A percentile compares a stretch with the other conserved stretches of the same genome.
phyloP scores from a whole-genome alignment of 2,329 filamentous ascomycete species.

The Verticillium nonalfalfae region DNA sequence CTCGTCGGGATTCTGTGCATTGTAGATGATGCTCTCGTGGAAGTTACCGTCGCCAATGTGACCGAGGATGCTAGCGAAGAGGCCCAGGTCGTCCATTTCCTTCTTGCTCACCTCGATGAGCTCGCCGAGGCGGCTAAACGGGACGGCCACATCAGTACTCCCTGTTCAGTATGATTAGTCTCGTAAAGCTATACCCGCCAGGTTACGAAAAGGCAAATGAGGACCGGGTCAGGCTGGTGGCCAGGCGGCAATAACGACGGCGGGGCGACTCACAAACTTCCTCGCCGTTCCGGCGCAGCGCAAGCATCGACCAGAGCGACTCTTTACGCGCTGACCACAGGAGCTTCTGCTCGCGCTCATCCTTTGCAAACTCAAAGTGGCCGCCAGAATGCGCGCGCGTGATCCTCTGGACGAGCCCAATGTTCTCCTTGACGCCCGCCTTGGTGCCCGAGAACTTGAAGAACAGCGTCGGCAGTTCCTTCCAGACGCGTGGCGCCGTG shows the following conservation, averaged over 20 bases:
- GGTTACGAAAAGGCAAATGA: too few species aligned
- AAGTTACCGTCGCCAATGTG: conserved; percentile 95
- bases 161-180: conserved; percentile 26
- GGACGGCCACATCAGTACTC: conserved; percentile 82
- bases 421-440: conserved; percentile 71
- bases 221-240: background rate
- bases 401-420: conserved; percentile 61
- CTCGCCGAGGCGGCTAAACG: conserved; percentile 67
- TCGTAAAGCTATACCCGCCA: too few species aligned
- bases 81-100: conserved; percentile 76
- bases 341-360: conserved; percentile 63
- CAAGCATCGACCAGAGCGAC: conserved; percentile 77
- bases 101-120: conserved; percentile 80
- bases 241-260: too few species aligned
- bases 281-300: conserved; percentile 57
- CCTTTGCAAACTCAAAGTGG: conserved; percentile 71
- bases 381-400: conserved; percentile 57
- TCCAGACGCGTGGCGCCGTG: conserved; percentile 63
- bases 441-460: conserved; percentile 83
- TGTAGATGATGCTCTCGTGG: conserved; percentile 87
- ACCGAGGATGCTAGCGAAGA: conserved; percentile 83
- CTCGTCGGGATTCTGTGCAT: conserved; percentile 63
- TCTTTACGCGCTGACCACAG: conserved; percentile 80
- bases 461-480: conserved; percentile 71
- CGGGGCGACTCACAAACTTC: conserved; percentile 59